Evolutionary conservation across 306 rosid genomes (phyloP).

Genomic region (Cicer chorassanicum): DNA sequence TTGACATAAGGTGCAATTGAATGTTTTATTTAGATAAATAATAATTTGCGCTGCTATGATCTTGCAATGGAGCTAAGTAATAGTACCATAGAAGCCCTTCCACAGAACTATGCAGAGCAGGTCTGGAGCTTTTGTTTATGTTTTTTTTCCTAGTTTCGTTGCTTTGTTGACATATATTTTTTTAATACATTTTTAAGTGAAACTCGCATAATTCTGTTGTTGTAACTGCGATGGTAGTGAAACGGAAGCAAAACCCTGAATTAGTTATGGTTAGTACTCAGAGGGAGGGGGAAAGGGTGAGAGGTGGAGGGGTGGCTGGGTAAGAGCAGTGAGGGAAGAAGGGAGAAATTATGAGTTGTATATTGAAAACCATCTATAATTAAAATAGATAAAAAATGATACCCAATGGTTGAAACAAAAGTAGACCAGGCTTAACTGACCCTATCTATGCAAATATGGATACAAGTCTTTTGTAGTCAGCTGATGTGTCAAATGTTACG

Average conservation of each 20-base stretch:
- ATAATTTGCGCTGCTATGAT: slow-evolving; percentile 97
- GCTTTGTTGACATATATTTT: slow-evolving; percentile 9
- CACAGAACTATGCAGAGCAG: slow-evolving; percentile 92
- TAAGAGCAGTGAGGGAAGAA: not conserved
- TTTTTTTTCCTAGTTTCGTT: slow-evolving; percentile 41
- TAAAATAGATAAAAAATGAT: not conserved
- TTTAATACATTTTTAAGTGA: slow-evolving; percentile 8
- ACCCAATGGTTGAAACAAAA: slow-evolving; percentile 15
- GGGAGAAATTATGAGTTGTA: not conserved
- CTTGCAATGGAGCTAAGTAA: slow-evolving; percentile 95
- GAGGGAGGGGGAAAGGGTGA: not conserved
- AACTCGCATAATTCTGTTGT: not conserved
- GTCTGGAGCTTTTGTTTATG: slow-evolving; percentile 52
- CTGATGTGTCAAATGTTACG: not conserved
- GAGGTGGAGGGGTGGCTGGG: slow-evolving; percentile 6
- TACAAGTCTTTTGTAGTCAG: not conserved
- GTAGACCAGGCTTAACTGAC: not conserved
- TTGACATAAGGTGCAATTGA: slow-evolving; percentile 33
- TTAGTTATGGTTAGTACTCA: not conserved
- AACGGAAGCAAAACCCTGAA: not conserved
- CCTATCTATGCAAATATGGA: not conserved
- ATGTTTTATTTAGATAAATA: slow-evolving; percentile 71
- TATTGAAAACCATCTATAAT: slow-evolving; percentile 6
- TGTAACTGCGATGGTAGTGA: not conserved
- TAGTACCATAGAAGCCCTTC: slow-evolving; percentile 90